phyloP scores from a whole-genome alignment of 2,329 filamentous ascomycete species.

The Fusarium verrucosum region DNA sequence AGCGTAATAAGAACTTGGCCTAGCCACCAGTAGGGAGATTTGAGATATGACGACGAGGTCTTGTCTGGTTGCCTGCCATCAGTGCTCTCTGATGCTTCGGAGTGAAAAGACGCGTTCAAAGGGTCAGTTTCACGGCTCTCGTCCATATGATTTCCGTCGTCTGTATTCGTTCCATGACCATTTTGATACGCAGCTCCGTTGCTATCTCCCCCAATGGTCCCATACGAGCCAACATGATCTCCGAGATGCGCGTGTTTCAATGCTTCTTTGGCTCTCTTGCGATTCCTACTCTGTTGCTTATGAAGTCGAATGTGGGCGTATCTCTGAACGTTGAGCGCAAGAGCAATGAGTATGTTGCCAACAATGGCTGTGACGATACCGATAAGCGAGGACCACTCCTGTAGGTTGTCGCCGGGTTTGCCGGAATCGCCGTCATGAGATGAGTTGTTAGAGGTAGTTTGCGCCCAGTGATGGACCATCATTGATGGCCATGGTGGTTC shows the following conservation, averaged over 20 bases:
- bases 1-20: constrained; percentile 92
- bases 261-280: constrained; percentile 64
- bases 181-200: constrained; percentile 38
- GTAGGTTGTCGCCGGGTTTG: constrained; percentile 59
- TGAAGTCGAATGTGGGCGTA: constrained; percentile 92
- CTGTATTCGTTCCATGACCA: constrained; percentile 15
- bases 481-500: constrained; percentile 40
- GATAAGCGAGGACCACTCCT: constrained; percentile 90
- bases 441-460: constrained; percentile 18
- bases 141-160: constrained; percentile 49
- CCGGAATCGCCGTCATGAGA: constrained; percentile 36
- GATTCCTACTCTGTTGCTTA: constrained; percentile 70
- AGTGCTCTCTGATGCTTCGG: constrained; percentile 45
- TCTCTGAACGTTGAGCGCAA: constrained; percentile 94
- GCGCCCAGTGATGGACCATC: constrained; percentile 29
- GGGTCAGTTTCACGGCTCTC: constrained; percentile 59
- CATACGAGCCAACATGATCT: constrained; percentile 47
- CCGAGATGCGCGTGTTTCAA: constrained; percentile 56
- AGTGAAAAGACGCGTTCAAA: constrained; percentile 61
- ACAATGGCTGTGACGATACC: constrained; percentile 92
- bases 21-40: constrained; percentile 95
- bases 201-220: constrained; percentile 44
- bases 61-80: constrained; percentile 47
- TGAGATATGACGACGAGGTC: constrained; percentile 76
- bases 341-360: constrained; percentile 92